Conservation (phyloP, 768 basidiomycete species). For the Peribolospora baueri region DNA sequence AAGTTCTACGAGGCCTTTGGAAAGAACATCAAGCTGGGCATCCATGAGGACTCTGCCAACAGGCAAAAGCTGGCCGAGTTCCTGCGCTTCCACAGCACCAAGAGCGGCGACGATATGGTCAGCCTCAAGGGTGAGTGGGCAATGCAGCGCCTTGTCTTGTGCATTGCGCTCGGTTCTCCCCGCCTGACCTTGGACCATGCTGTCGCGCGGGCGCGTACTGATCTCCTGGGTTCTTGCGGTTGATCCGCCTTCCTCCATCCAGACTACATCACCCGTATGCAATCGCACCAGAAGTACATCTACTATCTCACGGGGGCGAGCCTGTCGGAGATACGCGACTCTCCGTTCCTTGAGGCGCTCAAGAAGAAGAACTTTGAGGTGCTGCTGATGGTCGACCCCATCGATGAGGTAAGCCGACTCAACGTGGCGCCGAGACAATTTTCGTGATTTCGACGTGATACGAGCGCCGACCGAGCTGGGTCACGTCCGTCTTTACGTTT, state of each 20-base stretch:
- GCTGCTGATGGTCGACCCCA: constrained; percentile 88
- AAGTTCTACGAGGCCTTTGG: constrained; percentile 98
- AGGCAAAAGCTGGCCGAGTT: constrained; percentile 97
- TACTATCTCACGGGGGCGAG: constrained; percentile 99
- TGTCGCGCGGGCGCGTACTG: too few relatives aligned
- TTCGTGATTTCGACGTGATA: too few relatives aligned
- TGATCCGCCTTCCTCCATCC: not conserved
- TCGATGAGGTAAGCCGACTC: constrained; percentile 27
- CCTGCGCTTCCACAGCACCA: constrained; percentile 95
- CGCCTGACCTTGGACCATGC: too few relatives aligned
- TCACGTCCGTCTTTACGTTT: too few relatives aligned
- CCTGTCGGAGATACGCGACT: constrained; percentile 65
- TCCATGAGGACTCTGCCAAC: constrained; percentile 97
- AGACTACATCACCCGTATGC: constrained; percentile 99
- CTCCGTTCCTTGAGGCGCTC: constrained; percentile 97
- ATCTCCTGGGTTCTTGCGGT: not conserved
- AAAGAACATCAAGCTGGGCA: constrained; percentile 93
- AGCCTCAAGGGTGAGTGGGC: constrained; percentile 58
- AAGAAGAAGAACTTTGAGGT: constrained; percentile 99
- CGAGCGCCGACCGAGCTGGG: too few relatives aligned
- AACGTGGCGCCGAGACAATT: too few relatives aligned
- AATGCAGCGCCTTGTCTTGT: too few relatives aligned
- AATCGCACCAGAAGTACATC: constrained; percentile 91
- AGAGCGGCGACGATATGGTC: constrained; percentile 63
- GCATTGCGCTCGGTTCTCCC: too few relatives aligned